A percentile compares a stretch with the other conserved stretches of the same genome.
phyloP scores from a whole-genome alignment of 768 basidiomycete species.

The Amanita inopinata region DNA sequence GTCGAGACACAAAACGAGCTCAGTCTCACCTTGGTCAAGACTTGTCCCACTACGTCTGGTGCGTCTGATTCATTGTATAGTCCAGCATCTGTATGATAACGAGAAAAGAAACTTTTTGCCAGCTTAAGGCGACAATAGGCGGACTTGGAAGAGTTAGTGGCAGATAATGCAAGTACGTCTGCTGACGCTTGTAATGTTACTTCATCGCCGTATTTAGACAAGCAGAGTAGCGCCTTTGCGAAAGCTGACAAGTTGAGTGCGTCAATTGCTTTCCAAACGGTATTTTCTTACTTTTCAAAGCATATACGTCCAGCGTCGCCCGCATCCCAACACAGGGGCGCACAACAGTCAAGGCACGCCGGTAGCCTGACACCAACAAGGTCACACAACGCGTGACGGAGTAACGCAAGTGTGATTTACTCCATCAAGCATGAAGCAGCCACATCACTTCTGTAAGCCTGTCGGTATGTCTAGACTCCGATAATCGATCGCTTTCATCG shows the following conservation, averaged over 20 bases:
- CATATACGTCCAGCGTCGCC: slow-evolving; percentile 50
- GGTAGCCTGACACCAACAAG: too few relatives aligned
- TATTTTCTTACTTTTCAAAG: slow-evolving; percentile 36
- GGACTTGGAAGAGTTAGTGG: slow-evolving; percentile 73
- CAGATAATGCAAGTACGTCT: slow-evolving; percentile 53
- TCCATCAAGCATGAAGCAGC: too few relatives aligned
- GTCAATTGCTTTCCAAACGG: slow-evolving; percentile 8
- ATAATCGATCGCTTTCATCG: too few relatives aligned
- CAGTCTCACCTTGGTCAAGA: slow-evolving; percentile 51
- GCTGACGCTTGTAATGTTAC: slow-evolving; percentile 56
- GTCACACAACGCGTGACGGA: too few relatives aligned
- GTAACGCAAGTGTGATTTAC: too few relatives aligned
- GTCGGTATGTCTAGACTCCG: too few relatives aligned
- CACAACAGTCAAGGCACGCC: too few relatives aligned
- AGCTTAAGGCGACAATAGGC: slow-evolving; percentile 78
- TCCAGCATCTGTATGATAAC: slow-evolving; percentile 27
- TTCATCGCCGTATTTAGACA: slow-evolving; percentile 79
- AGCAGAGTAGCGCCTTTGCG: slow-evolving; percentile 62
- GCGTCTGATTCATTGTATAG: slow-evolving; percentile 27
- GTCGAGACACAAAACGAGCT: background rate
- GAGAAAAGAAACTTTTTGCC: slow-evolving; percentile 57
- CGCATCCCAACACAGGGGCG: slow-evolving; percentile 45
- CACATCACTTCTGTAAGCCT: too few relatives aligned
- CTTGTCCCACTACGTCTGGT: slow-evolving; percentile 47
- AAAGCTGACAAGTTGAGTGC: slow-evolving; percentile 41